Base-by-base conservation (phyloP, 495 filamentous ascomycete genomes). In the Cetradonia linearis region DNA sequence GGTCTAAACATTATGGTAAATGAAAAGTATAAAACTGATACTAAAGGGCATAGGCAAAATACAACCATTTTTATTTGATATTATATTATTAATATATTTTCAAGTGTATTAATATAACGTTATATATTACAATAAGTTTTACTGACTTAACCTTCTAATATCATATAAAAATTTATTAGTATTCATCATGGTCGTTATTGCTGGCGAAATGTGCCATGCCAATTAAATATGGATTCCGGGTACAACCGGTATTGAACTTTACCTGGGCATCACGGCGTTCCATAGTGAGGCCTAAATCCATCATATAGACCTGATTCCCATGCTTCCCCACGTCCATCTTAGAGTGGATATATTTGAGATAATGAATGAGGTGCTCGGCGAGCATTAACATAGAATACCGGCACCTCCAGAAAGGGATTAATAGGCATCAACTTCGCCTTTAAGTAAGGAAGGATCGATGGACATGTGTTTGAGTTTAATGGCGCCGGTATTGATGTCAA, bases 401-500 rank as follows among this genome's bases (percentile, higher is more conserved):
- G 96, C 91, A 75, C 92, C 92, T 60, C 91, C 92, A 57, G 92
- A 91, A 62, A 97, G 88, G 33, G 88, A 94, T 78, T 95, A 95
- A 84, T 97, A 97, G 70, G 96, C 91, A 63, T 93, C 89, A 60
- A 91, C 91, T 73, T 97, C 92, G 79, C 95, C 95, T 75, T 96
- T 91, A 46, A 97, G 86, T 72, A 96, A 91, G 42, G 92, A 91
- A 73, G 96, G 91, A 80, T 96, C 95, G 66, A 91, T 92, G 79
- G 95, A 96, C 72, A 96, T 90, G 61, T 87, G 94, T 77, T 96
- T 92, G 56, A 97, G 89, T 78, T 96, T 97, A 76, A 96, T 97
- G 71, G 92, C 92, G 42, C 61, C 67, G 18, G 62, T 63, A 44
- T 67, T 31, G 42, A 73, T 48, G 56, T 72, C 67, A 63, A 65